Base-by-base conservation (phyloP, 768 basidiomycete genomes). In the Tulasnella sp. region DNA sequence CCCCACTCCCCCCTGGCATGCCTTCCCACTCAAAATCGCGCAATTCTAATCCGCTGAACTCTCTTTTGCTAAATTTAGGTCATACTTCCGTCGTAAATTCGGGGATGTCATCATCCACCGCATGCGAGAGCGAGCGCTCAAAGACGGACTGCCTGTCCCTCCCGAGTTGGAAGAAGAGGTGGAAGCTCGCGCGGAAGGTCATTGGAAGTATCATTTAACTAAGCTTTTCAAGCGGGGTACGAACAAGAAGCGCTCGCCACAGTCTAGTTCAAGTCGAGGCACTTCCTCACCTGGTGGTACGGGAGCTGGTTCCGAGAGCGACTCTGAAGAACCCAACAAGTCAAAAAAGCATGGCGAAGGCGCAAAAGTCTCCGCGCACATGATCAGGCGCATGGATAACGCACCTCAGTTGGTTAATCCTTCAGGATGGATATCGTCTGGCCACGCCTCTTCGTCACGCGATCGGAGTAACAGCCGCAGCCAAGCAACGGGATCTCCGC, bases 81-180 rank as follows among this genome's bases (percentile, higher is more conserved):
- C 88, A 81, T 94, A 91, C 85, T 94, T 95, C 81, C 89, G 91
- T 0, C 88, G 86, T 83, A 92, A 91, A 84, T 93, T 93, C 82
- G 85, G 90, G 77, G 85, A 90, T 83, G 86, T 92, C 48, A 84
- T 92, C 36, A 40, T 79, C 31, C 39, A 71, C 76, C 58, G 74
- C 19, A 71, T 76, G 74, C 79, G 56, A 62, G 74, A 27, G 27
- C 72, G 74, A 2, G 79, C 79, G 12, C 58, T 38, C 18, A 75
- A 79, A 38, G 79, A 79, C 12, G 74, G 71, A 4, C 72, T 68
- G 19, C 34, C 21, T 0, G 42, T 75, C 40, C 79, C 79, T n/a
- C 79, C 81, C 14, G 81, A 68, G 38, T 34, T 81, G 62, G 71
- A 80, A 42, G 76, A 77, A 18, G 52, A 77, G 58, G 76, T 77